phyloP scores from a whole-genome alignment of 2,329 filamentous ascomycete genomes.

The Trichoderma lentiforme region DNA sequence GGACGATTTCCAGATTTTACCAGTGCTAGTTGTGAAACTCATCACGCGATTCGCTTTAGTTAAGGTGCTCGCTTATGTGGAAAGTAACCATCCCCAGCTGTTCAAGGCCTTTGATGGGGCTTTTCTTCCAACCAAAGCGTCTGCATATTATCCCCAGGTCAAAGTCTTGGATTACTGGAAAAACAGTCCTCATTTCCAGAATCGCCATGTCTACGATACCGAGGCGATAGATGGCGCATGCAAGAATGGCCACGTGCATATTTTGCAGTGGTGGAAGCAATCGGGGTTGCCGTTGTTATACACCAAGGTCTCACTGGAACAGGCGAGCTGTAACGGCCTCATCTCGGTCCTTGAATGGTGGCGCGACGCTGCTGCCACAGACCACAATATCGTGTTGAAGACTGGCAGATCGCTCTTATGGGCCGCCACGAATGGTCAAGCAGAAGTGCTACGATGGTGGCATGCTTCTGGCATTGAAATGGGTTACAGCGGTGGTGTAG shows the following conservation, averaged over 20 bases:
- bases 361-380: conserved; percentile 65
- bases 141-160: conserved; percentile 76
- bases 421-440: conserved; percentile 78
- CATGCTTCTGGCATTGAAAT: conserved; percentile 75
- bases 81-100: conserved; percentile 62
- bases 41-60: conserved; percentile 89
- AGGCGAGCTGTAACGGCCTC: conserved; percentile 79
- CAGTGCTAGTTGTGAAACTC: conserved; percentile 77
- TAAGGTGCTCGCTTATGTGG: conserved; percentile 68
- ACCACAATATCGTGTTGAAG: conserved; percentile 62
- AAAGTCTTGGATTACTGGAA: conserved; percentile 92
- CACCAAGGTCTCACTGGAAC: conserved; percentile 82
- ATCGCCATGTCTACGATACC: conserved; percentile 73
- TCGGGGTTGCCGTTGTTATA: conserved; percentile 75
- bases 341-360: conserved; percentile 91
- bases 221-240: conserved; percentile 88
- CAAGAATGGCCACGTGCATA: conserved; percentile 76
- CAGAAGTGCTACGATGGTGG: conserved; percentile 83
- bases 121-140: conserved; percentile 83
- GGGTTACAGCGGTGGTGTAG: conserved; percentile 75
- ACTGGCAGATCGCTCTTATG: conserved; percentile 81
- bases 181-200: conserved; percentile 74
- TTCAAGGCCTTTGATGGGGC: conserved; percentile 85
- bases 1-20: conserved; percentile 67
- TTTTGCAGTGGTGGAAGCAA: conserved; percentile 89